These are phyloP conservation scores for Emergomyces africanus DNA, from an alignment of 2,329 filamentous ascomycete species.

Conservation along the genomic window DNA sequence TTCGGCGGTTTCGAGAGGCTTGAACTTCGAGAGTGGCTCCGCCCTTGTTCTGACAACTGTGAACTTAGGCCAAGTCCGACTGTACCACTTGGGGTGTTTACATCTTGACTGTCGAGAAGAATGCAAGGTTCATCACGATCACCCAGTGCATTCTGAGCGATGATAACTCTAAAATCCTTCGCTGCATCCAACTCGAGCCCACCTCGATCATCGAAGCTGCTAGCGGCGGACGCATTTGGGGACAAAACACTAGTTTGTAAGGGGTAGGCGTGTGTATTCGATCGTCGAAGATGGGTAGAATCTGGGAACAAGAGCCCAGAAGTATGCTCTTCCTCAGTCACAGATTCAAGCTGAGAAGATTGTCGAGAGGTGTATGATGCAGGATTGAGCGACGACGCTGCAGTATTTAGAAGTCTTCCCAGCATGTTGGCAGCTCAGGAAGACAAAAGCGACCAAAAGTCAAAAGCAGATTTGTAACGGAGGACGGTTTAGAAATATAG, in stretches of 20 bases:
- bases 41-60: constrained; percentile 19
- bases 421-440: constrained; percentile 20
- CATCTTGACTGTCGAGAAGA: constrained; percentile 30
- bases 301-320: constrained; percentile 36
- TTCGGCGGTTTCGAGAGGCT: constrained; percentile 25
- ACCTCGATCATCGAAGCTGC: constrained; percentile 35
- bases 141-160: constrained; percentile 37
- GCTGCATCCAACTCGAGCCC: constrained; percentile 33
- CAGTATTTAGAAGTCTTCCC: constrained; percentile 31
- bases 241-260: constrained; percentile 30
- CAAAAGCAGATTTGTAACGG: neutral
- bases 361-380: constrained; percentile 26
- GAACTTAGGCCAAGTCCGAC: constrained; percentile 25
- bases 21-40: constrained; percentile 27
- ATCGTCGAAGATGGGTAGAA: constrained; percentile 29
- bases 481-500: neutral
- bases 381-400: constrained; percentile 32
- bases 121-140: constrained; percentile 35
- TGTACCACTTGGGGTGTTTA: constrained; percentile 15
- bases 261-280: constrained; percentile 28
- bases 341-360: constrained; percentile 31
- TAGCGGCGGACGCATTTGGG: constrained; percentile 29
- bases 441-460: neutral
- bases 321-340: constrained; percentile 38
- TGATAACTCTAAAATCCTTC: constrained; percentile 34